Conservation (phyloP, 805 yeast genomes). For the Brettanomyces anomalus region DNA sequence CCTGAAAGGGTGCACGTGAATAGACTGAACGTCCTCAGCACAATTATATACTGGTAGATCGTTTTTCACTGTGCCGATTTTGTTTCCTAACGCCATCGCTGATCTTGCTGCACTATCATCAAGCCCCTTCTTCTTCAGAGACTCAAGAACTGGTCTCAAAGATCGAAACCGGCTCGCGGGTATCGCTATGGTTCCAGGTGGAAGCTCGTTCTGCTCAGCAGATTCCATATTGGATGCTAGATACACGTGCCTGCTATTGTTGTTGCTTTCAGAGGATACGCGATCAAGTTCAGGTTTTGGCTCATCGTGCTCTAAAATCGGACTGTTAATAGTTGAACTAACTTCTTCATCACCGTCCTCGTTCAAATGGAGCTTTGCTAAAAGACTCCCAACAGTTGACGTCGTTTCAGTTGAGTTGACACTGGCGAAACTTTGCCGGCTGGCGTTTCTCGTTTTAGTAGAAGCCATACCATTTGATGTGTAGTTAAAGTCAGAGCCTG, state of each 20-base stretch:
- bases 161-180: conserved; percentile 12
- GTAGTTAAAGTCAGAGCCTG: not conserved
- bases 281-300: no score
- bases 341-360: conserved; percentile 22
- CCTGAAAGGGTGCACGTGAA: conserved; percentile 5
- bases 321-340: not conserved
- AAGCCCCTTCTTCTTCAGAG: conserved; percentile 8
- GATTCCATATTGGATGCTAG: not conserved
- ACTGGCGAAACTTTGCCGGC: conserved; percentile 1
- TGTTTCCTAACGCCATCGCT: conserved; percentile 19
- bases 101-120: conserved; percentile 12
- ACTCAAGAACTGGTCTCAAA: conserved; percentile 17
- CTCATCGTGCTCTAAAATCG: not conserved
- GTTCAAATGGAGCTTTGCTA: conserved; percentile 24
- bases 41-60: conserved; percentile 6
- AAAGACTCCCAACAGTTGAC: conserved; percentile 23
- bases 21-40: conserved; percentile 7
- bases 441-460: not conserved
- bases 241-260: not conserved
- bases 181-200: not conserved
- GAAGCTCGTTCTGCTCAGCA: no score
- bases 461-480: not conserved
- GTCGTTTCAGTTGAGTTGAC: conserved; percentile 18
- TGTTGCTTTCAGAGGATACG: not conserved
- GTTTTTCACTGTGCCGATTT: conserved; percentile 12